These are phyloP conservation scores for Apiotrichum mycotoxinovorans DNA, from an alignment of 1,284 basidiomycete genomes.

Conservation along the genomic window DNA sequence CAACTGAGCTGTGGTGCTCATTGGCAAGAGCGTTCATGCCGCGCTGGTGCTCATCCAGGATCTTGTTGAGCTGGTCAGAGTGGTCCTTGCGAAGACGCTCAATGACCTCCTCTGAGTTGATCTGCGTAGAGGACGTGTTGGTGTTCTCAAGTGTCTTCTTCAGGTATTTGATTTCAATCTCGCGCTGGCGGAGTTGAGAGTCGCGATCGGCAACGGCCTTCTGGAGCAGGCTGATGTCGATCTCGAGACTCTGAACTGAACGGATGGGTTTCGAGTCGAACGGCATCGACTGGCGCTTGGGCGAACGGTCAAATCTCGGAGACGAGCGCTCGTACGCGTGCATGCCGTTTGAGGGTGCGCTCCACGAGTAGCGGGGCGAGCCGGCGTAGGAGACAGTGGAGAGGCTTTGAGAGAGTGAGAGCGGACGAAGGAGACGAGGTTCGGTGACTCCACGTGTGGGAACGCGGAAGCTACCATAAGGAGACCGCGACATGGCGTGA, in stretches of 20 bases:
- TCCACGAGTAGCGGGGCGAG: slow-evolving; percentile 43
- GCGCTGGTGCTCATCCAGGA: slow-evolving; percentile 15
- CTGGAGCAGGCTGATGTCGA: slow-evolving; percentile 86
- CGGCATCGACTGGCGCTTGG: slow-evolving; percentile 31
- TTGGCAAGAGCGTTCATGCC: slow-evolving; percentile 17
- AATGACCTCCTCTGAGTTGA: slow-evolving; percentile 19
- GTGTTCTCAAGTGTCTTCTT: slow-evolving; percentile 57
- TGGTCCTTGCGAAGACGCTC: slow-evolving; percentile 29
- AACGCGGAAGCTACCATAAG: slow-evolving; percentile 55
- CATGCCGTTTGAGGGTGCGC: slow-evolving; percentile 19
- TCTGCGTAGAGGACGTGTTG: slow-evolving; percentile 8
- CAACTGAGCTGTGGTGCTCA: slow-evolving; percentile 14
- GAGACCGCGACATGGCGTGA: slow-evolving; percentile 89
- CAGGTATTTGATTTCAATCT: slow-evolving; percentile 73
- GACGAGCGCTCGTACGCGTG: slow-evolving; percentile 19
- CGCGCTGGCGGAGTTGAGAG: slow-evolving; percentile 69
- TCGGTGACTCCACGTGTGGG: slow-evolving; percentile 4
- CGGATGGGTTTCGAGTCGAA: slow-evolving; percentile 50
- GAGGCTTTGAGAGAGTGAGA: slow-evolving; percentile 92
- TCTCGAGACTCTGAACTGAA: slow-evolving; percentile 76
- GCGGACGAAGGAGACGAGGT: slow-evolving; percentile 40
- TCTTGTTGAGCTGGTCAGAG: slow-evolving; percentile 25
- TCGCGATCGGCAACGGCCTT: slow-evolving; percentile 81
- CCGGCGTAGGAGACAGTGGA: slow-evolving; percentile 70
- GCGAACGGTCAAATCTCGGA: slow-evolving; percentile 29